Evolutionary conservation across 768 basidiomycete genomes (phyloP), one percentile per base, ranked within the genome.

Genomic region (Neoboletus magnificus): DNA sequence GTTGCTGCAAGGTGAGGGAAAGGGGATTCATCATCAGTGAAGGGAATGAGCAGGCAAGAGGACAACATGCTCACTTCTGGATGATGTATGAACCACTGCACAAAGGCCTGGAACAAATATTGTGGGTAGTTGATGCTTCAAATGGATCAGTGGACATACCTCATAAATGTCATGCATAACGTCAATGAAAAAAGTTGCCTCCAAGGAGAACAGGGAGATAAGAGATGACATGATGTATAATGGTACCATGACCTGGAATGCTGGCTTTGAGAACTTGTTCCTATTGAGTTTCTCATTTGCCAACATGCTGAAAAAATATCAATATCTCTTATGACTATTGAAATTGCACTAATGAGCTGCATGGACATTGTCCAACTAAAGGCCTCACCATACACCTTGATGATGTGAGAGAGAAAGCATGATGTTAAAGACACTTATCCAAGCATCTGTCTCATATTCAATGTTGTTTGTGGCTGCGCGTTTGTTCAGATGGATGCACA

Each of bases 381-480:
- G 0, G 90, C 87, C 61, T 91, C 90, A 7, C 94, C 95, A 57
- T 93, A 91, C 1, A 87, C 87, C 66, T 93, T 91, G 76, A 92
- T 91, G 39, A 93, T 84, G 43, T 93, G 85, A 89, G 25, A 99
- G 74, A 33, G 92, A 94, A 11, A 96, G 82, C 7, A 93, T 94
- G 23, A 98, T 89, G 62, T 95, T 94, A 73, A 98, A 98, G 15
- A 97, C 92, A 62, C 87, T 91, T 58, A 97, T 92, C 96, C 95
- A 97, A 20, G 89, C 88, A 61, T 99, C 97, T 29, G 89, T 89
- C 74, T 99, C 97, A 74, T 91, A 99, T 71, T 98, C 96, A 63
- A 99, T 84, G 62, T 98, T 96, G 48, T 77, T 87, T 27, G 82
- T 80, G 6, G 79, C 83, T n/a, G 89, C 92, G 16, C 96, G 83